These are phyloP conservation scores for Penicillium malachiteum DNA, from an alignment of 495 filamentous ascomycete species.

Conservation along the genomic window DNA sequence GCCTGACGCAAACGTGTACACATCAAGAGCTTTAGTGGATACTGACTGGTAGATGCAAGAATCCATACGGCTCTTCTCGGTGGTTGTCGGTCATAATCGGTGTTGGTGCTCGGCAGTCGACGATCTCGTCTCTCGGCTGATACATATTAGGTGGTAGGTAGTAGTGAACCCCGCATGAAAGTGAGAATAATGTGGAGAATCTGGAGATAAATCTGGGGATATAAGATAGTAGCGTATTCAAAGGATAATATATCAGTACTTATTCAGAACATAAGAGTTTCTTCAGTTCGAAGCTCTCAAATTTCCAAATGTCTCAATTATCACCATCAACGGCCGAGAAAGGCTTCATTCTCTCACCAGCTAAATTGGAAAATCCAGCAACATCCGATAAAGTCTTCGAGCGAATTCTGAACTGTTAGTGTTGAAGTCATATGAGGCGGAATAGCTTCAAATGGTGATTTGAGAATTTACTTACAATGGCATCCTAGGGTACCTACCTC, in stretches of 20 bases:
- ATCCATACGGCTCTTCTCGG: slow-evolving; percentile 10
- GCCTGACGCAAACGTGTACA: neutral
- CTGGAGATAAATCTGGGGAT: neutral
- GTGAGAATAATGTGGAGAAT: neutral
- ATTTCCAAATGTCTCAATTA: neutral
- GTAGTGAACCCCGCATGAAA: slow-evolving; percentile 13
- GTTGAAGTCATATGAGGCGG: neutral
- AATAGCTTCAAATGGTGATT: no score
- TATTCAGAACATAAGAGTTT: no score
- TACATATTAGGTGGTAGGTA: neutral
- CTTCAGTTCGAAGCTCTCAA: neutral
- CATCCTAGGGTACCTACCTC: slow-evolving; percentile 11
- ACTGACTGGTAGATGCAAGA: neutral
- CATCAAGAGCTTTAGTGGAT: neutral
- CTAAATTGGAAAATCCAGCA: slow-evolving; percentile 13
- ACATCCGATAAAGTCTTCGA: slow-evolving; percentile 11
- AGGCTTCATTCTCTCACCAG: slow-evolving; percentile 16
- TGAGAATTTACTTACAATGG: neutral
- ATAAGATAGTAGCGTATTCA: neutral
- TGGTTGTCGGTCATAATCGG: slow-evolving; percentile 19
- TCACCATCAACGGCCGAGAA: slow-evolving; percentile 12
- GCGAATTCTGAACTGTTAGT: slow-evolving; percentile 15
- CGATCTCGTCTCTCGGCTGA: slow-evolving; percentile 2
- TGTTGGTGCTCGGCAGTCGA: slow-evolving; percentile 16
- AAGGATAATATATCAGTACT: neutral